A percentile compares a stretch with the other conserved stretches of the same genome.
These are phyloP conservation scores for Neonothopanus nambi DNA, from an alignment of 1,284 basidiomycete genomes.

Conservation along the genomic window DNA sequence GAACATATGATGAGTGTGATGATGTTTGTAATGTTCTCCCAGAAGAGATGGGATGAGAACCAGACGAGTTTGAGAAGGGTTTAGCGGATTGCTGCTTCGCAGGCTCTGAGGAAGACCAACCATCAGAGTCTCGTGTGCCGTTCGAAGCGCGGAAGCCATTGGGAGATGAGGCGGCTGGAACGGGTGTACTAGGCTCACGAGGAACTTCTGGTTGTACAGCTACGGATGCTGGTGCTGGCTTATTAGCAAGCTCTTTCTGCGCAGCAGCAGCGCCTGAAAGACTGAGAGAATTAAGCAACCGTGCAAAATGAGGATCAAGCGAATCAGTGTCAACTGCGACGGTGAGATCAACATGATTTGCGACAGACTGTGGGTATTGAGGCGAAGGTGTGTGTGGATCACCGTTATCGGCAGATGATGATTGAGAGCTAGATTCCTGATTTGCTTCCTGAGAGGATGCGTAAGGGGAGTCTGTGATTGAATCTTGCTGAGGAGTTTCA, in stretches of 20 bases:
- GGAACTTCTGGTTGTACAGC: conserved; percentile 7
- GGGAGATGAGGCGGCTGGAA: conserved; percentile 1
- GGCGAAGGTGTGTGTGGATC: conserved; percentile 68
- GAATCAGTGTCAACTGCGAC: conserved; percentile 18
- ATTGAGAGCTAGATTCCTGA: conserved; percentile 67
- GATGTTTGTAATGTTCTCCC: neutral
- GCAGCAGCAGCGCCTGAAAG: conserved; percentile 50
- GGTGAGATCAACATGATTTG: conserved; percentile 11
- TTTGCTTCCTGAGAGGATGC: conserved; percentile 31
- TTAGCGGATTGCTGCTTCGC: neutral
- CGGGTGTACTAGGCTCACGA: conserved; percentile 20
- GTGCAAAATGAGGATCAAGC: conserved; percentile 71
- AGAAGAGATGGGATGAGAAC: neutral
- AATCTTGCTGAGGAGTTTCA: conserved; percentile 20
- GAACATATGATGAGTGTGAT: neutral
- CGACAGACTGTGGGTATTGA: conserved; percentile 43
- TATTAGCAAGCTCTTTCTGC: conserved; percentile 18
- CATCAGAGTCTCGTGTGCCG: too few species aligned
- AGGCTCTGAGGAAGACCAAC: neutral
- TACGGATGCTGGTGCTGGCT: neutral
- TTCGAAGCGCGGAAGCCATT: neutral
- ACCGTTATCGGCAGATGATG: conserved; percentile 59
- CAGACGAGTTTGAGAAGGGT: neutral
- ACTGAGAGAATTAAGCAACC: conserved; percentile 61
- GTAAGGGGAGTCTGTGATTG: conserved; percentile 21